Conservation (phyloP, 257 asterid genomes). For the Primulina huaijiensis region DNA sequence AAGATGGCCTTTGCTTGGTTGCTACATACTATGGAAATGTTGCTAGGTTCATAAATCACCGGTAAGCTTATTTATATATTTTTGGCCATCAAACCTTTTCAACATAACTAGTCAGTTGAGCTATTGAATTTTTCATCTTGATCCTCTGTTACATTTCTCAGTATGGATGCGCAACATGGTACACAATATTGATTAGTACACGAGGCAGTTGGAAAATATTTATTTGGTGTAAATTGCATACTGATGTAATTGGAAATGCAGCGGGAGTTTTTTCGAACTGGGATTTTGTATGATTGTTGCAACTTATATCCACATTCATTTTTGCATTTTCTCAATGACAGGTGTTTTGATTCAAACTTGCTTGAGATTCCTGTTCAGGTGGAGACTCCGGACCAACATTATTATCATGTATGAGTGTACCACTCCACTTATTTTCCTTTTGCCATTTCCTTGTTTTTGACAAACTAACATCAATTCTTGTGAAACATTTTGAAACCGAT, state of each 20-base stretch:
- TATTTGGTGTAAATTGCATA: not conserved
- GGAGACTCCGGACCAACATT: slow-evolving; percentile 77
- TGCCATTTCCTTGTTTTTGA: slow-evolving; percentile 4
- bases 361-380: slow-evolving; percentile 76
- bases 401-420: slow-evolving; percentile 55
- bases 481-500: not conserved
- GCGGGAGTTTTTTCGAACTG: not conserved
- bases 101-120: not conserved
- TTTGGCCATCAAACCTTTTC: not conserved
- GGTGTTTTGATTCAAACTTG: slow-evolving; percentile 70
- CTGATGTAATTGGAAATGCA: not conserved
- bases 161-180: not conserved
- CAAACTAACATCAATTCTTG: not conserved
- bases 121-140: not conserved
- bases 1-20: slow-evolving; percentile 73
- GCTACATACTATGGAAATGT: slow-evolving; percentile 67
- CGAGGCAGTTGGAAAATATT: not conserved
- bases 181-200: not conserved
- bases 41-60: slow-evolving; percentile 70
- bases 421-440: not conserved
- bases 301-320: slow-evolving; percentile 10
- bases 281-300: not conserved
- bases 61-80: slow-evolving; percentile 33
- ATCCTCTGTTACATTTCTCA: not conserved
- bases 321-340: slow-evolving; percentile 26